Conservation (phyloP, 306 rosid species). For the Prunus campanulata region DNA sequence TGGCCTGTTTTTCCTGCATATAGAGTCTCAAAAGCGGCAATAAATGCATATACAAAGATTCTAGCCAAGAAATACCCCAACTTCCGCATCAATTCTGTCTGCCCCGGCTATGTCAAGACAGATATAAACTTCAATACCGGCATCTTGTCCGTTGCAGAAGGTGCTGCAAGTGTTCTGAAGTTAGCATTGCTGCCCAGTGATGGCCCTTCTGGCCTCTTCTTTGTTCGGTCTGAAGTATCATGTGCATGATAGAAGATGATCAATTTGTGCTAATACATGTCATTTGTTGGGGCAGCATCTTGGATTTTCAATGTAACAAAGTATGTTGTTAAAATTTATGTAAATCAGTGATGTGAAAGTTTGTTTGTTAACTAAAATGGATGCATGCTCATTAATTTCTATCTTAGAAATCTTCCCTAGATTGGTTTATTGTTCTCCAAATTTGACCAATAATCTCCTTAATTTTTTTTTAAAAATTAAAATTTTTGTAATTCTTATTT, state of each 20-base stretch:
- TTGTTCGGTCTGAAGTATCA: conserved; percentile 25
- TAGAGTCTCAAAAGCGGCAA: conserved; percentile 38
- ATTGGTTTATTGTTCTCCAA: no score
- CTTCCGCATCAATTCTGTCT: conserved; percentile 33
- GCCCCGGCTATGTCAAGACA: conserved; percentile 40
- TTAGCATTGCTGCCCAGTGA: conserved; percentile 30
- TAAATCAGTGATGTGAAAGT: no score
- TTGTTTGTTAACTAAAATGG: no score
- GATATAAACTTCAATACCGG: conserved; percentile 33
- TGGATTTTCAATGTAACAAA: no score
- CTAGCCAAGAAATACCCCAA: conserved; percentile 31
- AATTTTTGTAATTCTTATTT: no score
- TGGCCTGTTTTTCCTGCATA: conserved; percentile 39
- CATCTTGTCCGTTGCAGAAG: conserved; percentile 28
- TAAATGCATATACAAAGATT: conserved; percentile 40
- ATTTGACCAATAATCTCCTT: no score
- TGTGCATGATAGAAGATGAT: conserved; percentile 2
- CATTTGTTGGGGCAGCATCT: no score
- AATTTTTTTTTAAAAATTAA: no score
- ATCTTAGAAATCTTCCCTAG: no score
- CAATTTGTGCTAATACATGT: no score
- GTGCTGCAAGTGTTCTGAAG: conserved; percentile 39
- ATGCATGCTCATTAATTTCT: no score
- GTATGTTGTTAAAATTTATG: no score
- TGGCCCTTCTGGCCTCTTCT: conserved; percentile 46